Conservation (phyloP, 805 yeast species). For the Brettanomyces anomalus region DNA sequence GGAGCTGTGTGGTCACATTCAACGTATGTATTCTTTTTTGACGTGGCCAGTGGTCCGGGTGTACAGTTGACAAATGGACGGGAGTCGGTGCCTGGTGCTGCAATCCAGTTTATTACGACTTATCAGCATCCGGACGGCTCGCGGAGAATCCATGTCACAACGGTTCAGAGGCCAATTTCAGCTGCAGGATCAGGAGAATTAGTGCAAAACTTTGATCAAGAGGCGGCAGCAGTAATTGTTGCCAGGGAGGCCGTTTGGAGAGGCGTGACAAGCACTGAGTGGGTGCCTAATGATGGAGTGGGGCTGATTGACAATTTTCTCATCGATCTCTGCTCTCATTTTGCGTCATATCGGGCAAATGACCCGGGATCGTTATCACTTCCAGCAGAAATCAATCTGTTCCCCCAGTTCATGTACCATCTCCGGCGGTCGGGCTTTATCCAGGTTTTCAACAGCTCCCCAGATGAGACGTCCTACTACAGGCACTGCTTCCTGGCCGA, state of each 20-base stretch:
- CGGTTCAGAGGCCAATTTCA: slow-evolving; percentile 37
- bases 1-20: slow-evolving; percentile 49
- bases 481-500: slow-evolving; percentile 56
- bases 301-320: slow-evolving; percentile 41
- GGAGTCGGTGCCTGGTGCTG: slow-evolving; percentile 10
- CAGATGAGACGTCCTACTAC: slow-evolving; percentile 61
- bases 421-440: slow-evolving; percentile 58
- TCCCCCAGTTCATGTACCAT: slow-evolving; percentile 63
- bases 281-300: slow-evolving; percentile 33
- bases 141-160: slow-evolving; percentile 52
- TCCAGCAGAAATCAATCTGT: slow-evolving; percentile 39
- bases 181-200: slow-evolving; percentile 28
- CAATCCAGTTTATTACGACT: slow-evolving; percentile 47
- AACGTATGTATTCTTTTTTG: slow-evolving; percentile 51
- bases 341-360: slow-evolving; percentile 40
- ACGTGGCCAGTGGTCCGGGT: slow-evolving; percentile 25
- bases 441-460: slow-evolving; percentile 60
- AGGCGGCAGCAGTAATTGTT: slow-evolving; percentile 54
- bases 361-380: slow-evolving; percentile 41
- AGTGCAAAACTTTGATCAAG: slow-evolving; percentile 53
- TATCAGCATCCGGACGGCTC: slow-evolving; percentile 57
- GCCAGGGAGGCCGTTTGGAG: slow-evolving; percentile 45
- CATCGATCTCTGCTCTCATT: slow-evolving; percentile 37
- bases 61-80: background rate
- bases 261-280: slow-evolving; percentile 18